Evolutionary conservation across 2,329 filamentous ascomycete genomes (phyloP).

Genomic region (Colletotrichum sp.): DNA sequence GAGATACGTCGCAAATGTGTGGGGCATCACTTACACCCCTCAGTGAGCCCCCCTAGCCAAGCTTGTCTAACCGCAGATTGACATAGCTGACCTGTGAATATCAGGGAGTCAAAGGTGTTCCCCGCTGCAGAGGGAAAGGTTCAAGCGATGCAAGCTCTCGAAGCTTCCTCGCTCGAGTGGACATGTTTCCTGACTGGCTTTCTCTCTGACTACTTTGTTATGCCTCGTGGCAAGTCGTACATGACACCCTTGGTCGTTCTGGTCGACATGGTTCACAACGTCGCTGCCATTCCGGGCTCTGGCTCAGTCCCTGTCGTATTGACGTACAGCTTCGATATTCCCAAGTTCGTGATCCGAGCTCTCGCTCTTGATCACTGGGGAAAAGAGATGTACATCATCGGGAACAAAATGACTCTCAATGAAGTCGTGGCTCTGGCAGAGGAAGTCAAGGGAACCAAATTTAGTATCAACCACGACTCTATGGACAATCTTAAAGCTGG

Average conservation of each 20-base stretch:
- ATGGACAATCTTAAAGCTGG: conserved; percentile 36
- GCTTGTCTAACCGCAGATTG: neutral
- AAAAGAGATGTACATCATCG: conserved; percentile 31
- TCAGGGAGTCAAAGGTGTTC: conserved; percentile 21
- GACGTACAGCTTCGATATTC: neutral
- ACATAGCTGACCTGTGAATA: conserved; percentile 25
- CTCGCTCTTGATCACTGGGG: conserved; percentile 45
- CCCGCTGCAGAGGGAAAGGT: conserved; percentile 38
- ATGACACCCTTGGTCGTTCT: conserved; percentile 28
- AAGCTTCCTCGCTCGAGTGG: conserved; percentile 43
- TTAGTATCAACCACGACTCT: conserved; percentile 36
- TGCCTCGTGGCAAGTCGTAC: conserved; percentile 25
- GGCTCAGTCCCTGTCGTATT: neutral
- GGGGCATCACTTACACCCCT: conserved; percentile 28
- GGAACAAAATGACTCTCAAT: conserved; percentile 40
- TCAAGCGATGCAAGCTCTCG: conserved; percentile 41
- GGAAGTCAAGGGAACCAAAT: conserved; percentile 40
- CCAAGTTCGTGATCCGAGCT: conserved; percentile 38
- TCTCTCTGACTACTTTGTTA: conserved; percentile 31
- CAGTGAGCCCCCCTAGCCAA: neutral
- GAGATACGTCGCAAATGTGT: conserved; percentile 48
- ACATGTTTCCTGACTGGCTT: conserved; percentile 24
- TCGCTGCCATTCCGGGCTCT: neutral
- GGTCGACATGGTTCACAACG: neutral
- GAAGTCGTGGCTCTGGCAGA: conserved; percentile 40